These are phyloP conservation scores for Ceriops tagal DNA, from an alignment of 345 rosid genomes.

Conservation along the genomic window DNA sequence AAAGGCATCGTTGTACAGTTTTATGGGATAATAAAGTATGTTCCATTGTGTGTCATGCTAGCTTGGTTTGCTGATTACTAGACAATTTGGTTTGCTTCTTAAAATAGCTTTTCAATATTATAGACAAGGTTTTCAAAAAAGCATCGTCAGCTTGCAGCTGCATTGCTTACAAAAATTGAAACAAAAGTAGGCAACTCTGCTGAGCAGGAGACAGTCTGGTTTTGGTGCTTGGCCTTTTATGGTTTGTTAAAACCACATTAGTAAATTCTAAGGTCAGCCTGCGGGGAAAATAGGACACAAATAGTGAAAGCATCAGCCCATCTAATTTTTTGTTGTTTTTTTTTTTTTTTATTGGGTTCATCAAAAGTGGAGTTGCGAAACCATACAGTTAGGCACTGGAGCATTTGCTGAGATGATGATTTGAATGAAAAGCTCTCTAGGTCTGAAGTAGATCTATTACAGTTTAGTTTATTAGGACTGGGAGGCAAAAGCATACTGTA, in stretches of 20 bases:
- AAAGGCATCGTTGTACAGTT: neutral
- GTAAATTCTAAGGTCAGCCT: neutral
- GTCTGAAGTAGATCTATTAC: too few relatives aligned
- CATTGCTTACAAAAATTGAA: conserved; percentile 8
- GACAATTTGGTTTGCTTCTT: conserved; percentile 8
- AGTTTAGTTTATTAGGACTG: too few relatives aligned
- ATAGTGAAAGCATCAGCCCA: neutral
- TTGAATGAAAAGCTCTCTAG: too few relatives aligned
- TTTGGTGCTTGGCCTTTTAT: neutral
- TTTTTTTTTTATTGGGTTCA: neutral
- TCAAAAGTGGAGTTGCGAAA: too few relatives aligned
- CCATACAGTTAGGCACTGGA: too few relatives aligned
- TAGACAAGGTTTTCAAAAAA: neutral
- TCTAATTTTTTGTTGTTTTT: too few relatives aligned
- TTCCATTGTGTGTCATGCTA: neutral
- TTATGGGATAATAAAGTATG: neutral
- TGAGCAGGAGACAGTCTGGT: conserved; percentile 4
- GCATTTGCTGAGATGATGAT: too few relatives aligned
- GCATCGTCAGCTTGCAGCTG: neutral
- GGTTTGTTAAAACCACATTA: neutral
- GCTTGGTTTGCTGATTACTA: neutral
- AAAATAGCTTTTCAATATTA: neutral
- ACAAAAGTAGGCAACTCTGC: conserved; percentile 1
- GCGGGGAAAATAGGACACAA: neutral
- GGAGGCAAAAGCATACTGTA: too few relatives aligned